A percentile compares a stretch with the other conserved stretches of the same genome.
phyloP scores from a whole-genome alignment of 2,329 filamentous ascomycete species.

The Fusarium fracticaudum region DNA sequence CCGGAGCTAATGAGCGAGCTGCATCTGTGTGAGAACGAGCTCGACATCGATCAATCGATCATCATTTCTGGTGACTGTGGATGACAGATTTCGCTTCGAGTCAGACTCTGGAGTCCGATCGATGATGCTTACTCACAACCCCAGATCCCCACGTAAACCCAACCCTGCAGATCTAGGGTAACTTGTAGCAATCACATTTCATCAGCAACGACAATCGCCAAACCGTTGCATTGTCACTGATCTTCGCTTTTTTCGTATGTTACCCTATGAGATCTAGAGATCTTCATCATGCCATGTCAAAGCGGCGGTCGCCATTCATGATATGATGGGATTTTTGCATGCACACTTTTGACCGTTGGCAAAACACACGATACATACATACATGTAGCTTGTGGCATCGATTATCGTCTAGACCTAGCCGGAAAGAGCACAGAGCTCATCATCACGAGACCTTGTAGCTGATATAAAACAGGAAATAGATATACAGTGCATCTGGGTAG shows the following conservation, averaged over 20 bases:
- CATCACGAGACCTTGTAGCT: neutral
- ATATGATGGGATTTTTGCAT: neutral
- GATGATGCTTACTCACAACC: neutral
- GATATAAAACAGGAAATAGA: constrained; percentile 2
- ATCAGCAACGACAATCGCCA: neutral
- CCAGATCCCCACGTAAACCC: neutral
- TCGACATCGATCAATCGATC: neutral
- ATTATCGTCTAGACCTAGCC: neutral
- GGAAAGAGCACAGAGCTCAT: neutral
- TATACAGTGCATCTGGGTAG: neutral
- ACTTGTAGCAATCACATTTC: neutral
- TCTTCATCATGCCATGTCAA: neutral
- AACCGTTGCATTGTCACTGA: neutral
- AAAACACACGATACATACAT: neutral
- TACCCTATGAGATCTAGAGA: neutral
- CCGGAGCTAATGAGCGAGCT: neutral
- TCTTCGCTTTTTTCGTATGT: neutral
- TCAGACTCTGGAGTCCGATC: neutral
- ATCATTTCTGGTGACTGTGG: neutral
- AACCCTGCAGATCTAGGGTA: constrained; percentile 14
- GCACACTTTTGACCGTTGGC: neutral
- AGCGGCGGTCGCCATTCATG: neutral
- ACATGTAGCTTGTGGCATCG: neutral
- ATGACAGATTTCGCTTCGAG: neutral
- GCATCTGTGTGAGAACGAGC: neutral